These are phyloP conservation scores for Zymoseptoria ardabiliae DNA, from an alignment of 2,329 filamentous ascomycete species.

Conservation along the genomic window DNA sequence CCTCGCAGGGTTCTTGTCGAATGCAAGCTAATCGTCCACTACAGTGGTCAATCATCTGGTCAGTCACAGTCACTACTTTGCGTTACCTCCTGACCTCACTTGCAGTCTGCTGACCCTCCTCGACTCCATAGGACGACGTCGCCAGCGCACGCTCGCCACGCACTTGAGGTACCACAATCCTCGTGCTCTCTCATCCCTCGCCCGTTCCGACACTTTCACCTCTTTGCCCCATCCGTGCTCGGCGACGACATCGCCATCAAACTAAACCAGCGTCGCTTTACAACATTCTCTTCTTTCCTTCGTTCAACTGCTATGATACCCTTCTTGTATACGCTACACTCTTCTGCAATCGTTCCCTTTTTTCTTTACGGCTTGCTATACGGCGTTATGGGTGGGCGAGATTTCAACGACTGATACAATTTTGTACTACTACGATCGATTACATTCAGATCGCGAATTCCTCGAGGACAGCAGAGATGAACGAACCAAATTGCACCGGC, in stretches of 20 bases:
- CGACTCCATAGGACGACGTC: constrained; percentile 21
- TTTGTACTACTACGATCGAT: constrained; percentile 6
- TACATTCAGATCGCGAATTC: constrained; percentile 1
- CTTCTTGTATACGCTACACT: constrained; percentile 14
- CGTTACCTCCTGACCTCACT: background rate
- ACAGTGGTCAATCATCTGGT: constrained; percentile 75
- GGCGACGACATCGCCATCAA: background rate
- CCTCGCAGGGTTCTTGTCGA: background rate
- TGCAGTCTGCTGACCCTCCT: background rate
- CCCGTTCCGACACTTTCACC: background rate
- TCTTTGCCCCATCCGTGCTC: background rate
- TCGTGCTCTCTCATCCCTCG: background rate
- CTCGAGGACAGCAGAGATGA: background rate
- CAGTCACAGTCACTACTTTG: constrained; percentile 33
- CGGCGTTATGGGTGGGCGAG: constrained; percentile 8
- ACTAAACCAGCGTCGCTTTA: background rate
- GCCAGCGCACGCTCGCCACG: constrained; percentile 21
- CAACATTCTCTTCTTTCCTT: constrained; percentile 1
- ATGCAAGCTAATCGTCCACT: background rate
- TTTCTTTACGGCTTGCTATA: constrained; percentile 7
- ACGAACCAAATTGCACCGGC: background rate
- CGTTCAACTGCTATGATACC: constrained; percentile 9
- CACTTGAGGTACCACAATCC: constrained; percentile 7
- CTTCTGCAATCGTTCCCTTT: background rate
- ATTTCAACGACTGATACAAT: background rate